Evolutionary conservation across 192 early-diverging fungal species (phyloP), one percentile per base, ranked within the genome.

Genomic region (Thamnidium elegans): DNA sequence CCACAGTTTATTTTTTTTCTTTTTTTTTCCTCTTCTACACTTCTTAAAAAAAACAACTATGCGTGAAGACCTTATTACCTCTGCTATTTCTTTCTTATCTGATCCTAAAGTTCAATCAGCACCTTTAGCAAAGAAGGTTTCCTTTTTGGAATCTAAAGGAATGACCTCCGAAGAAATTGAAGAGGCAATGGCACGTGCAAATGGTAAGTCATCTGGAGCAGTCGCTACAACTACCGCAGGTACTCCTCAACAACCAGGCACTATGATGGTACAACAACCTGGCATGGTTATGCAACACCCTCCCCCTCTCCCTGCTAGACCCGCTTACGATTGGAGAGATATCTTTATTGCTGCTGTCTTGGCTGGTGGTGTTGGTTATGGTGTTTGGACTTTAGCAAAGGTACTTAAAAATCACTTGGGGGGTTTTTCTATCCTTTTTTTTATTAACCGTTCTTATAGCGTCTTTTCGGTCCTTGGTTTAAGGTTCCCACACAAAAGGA

Each of bases 71-170:
- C 77, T 92, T 23, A 77, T 94, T 61, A 78, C 80, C 31, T 88
- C 87, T 1, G 97, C 97, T 4, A 90, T 97, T 66, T 89, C 89
- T 55, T 99, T 99, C 72, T 85, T 99, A 34, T 71, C 77, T 19
- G 95, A 99, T 77, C 90, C 95, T 43, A 94, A 95, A 67, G 96
- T 99, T 13, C 89, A 92, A 69, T 73, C 84, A 9, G 86, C 92
- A 14, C 85, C 97, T 0, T 73, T 99, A 20, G 92, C 92, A 34
- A 96, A 97, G 63, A 89, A 91, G 51, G 80, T 96, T 30, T 86
- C 96, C n/a, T 99, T 99, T 75, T 82, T 99, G 21, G 94, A 98
- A 68, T 87, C 88, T 46, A 99, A 99, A 79, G 97, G 97, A 0
- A 75, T 99, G 62, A 92, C 90, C 23, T 78, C 85, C 13, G 88